phyloP scores from a whole-genome alignment of 768 basidiomycete species.

The Boletus sensibilis region DNA sequence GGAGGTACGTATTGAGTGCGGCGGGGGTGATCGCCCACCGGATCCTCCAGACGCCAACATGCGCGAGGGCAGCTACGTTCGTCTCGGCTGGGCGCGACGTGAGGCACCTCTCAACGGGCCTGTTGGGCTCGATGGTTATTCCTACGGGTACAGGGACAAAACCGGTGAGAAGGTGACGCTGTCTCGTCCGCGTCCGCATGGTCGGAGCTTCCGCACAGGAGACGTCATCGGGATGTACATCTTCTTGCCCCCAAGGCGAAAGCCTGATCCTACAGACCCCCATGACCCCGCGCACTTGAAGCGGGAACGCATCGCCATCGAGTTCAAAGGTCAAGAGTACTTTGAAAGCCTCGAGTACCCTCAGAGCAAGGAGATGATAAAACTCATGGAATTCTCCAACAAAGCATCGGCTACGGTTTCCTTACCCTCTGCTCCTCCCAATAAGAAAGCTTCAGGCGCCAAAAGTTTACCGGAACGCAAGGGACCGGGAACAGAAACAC shows the following conservation, averaged over 20 bases:
- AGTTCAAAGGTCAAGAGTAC: constrained; percentile 95
- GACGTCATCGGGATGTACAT: constrained; percentile 95
- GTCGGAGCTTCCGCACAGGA: constrained; percentile 68
- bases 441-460: constrained; percentile 65
- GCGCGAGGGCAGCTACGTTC: constrained; percentile 75
- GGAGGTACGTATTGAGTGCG: constrained; percentile 79
- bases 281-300: constrained; percentile 80
- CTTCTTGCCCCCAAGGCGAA: constrained; percentile 68
- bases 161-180: constrained; percentile 89
- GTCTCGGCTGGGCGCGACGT: constrained; percentile 88
- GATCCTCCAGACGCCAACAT: constrained; percentile 44
- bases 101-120: constrained; percentile 95
- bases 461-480: constrained; percentile 66
- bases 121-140: constrained; percentile 90
- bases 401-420: constrained; percentile 57
- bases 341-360: constrained; percentile 93
- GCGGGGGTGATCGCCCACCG: constrained; percentile 57
- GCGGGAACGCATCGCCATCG: constrained; percentile 90
- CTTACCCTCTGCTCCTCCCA: constrained; percentile 50
- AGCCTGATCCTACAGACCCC: constrained; percentile 58
- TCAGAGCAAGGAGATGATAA: constrained; percentile 87
- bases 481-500: constrained; percentile 33
- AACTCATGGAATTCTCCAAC: constrained; percentile 75
- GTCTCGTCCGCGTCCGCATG: constrained; percentile 79
- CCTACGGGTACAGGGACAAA: constrained; percentile 89